These are phyloP conservation scores for Daphne laureola DNA, from an alignment of 441 rosid species.

Conservation along the genomic window DNA sequence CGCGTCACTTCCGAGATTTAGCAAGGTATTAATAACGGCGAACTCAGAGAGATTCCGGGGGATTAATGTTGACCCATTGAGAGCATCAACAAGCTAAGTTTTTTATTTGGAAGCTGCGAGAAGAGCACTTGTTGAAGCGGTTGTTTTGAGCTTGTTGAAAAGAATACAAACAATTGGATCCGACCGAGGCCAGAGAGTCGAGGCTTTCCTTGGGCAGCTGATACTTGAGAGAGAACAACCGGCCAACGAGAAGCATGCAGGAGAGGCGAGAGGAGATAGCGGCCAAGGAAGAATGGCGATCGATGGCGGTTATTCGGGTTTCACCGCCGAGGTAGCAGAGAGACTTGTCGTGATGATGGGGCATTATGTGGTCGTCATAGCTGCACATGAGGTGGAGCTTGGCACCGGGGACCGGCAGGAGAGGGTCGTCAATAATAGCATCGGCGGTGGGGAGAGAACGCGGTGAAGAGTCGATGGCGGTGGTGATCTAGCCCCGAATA, in stretches of 20 bases:
- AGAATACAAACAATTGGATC: too few relatives aligned
- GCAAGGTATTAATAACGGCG: too few relatives aligned
- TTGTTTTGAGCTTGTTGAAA: too few relatives aligned
- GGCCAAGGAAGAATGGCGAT: conserved; percentile 42
- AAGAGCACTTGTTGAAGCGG: too few relatives aligned
- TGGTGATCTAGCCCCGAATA: too few relatives aligned
- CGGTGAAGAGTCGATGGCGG: too few relatives aligned
- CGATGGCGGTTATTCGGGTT: conserved; percentile 45
- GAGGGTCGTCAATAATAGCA: conserved; percentile 23
- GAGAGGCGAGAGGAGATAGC: conserved; percentile 47
- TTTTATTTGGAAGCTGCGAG: too few relatives aligned
- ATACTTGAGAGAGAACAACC: conserved; percentile 54
- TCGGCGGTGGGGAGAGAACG: too few relatives aligned
- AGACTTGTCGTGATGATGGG: conserved; percentile 60
- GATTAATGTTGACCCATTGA: too few relatives aligned
- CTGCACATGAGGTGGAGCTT: conserved; percentile 62
- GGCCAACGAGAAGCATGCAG: conserved; percentile 37
- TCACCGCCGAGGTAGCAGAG: conserved; percentile 52
- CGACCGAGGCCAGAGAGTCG: conserved; percentile 57
- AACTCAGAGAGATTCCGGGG: too few relatives aligned
- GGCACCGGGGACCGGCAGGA: conserved; percentile 31
- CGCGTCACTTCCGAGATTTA: too few relatives aligned
- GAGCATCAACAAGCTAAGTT: too few relatives aligned
- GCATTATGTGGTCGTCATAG: conserved; percentile 56
- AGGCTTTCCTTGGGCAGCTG: conserved; percentile 68